phyloP scores from a whole-genome alignment of 805 yeast species.

The Wickerhamiella hasegawae region DNA sequence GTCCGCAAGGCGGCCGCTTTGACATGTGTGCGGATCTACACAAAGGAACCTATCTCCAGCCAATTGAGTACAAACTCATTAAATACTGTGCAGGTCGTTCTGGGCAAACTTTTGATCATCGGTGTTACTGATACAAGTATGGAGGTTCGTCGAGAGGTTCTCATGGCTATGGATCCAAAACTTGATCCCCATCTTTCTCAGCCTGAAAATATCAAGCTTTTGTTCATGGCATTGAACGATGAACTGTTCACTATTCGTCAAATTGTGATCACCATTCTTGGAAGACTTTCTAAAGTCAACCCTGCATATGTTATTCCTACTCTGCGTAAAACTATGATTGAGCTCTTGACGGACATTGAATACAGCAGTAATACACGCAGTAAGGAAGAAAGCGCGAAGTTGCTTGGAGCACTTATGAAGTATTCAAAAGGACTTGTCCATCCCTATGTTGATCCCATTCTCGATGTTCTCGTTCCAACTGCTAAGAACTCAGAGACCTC shows the following conservation, averaged over 20 bases:
- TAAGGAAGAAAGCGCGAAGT: conserved; percentile 73
- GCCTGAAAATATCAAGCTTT: conserved; percentile 70
- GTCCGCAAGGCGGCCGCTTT: conserved; percentile 76
- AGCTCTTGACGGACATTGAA: conserved; percentile 69
- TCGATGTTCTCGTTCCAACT: conserved; percentile 66
- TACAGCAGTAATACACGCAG: conserved; percentile 60
- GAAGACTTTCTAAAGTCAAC: conserved; percentile 68
- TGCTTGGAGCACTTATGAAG: conserved; percentile 56
- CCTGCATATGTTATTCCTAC: conserved; percentile 96
- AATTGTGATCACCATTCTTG: conserved; percentile 62
- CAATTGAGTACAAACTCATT: conserved; percentile 72
- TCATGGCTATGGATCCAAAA: conserved; percentile 51
- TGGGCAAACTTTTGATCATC: conserved; percentile 62
- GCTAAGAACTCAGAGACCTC: conserved; percentile 50
- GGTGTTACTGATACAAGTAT: conserved; percentile 81
- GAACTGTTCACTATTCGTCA: conserved; percentile 73
- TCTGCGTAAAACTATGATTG: conserved; percentile 69
- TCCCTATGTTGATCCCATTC: conserved; percentile 84
- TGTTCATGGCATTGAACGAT: conserved; percentile 83
- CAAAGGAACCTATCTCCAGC: conserved; percentile 66
- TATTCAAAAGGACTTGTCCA: conserved; percentile 70
- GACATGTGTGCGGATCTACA: conserved; percentile 62
- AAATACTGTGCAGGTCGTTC: conserved; percentile 67
- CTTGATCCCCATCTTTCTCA: conserved; percentile 90
- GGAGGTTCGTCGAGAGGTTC: conserved; percentile 69